Percentiles rank a stretch among this genome's conserved stretches.
Evolutionary conservation across 306 rosid species (phyloP).

Genomic region (Trifolium repens): DNA sequence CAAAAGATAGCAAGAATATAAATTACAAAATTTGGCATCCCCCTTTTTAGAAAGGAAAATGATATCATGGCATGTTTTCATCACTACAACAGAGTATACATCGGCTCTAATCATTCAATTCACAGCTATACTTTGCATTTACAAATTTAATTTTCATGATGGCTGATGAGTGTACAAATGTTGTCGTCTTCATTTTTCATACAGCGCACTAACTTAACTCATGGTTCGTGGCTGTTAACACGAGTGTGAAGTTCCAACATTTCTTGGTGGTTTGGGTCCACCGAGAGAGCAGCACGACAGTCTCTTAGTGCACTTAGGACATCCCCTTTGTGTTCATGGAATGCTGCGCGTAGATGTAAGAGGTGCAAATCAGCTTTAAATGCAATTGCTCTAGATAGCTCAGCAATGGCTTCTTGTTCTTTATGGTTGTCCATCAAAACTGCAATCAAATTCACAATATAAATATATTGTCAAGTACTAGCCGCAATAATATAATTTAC

Average conservation of each 20-base stretch:
- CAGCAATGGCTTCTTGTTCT: conserved; percentile 83
- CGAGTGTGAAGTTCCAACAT: conserved; percentile 93
- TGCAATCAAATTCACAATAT: conserved; percentile 42
- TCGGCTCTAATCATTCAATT: not conserved
- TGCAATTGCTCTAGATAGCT: conserved; percentile 82
- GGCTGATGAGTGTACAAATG: conserved; percentile 24
- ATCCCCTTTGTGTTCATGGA: conserved; percentile 87
- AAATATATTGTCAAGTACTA: not conserved
- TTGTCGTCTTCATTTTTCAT: conserved; percentile 7
- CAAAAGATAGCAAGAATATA: conserved; percentile 22
- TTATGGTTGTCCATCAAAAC: conserved; percentile 87
- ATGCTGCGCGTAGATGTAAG: conserved; percentile 87
- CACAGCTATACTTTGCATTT: conserved; percentile 37
- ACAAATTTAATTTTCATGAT: conserved; percentile 33
- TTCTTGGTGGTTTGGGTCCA: conserved; percentile 92
- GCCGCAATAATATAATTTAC: not conserved
- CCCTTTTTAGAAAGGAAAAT: conserved; percentile 14
- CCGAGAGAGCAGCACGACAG: conserved; percentile 94
- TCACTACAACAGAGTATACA: not conserved
- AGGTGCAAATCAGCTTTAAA: conserved; percentile 95
- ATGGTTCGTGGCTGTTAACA: conserved; percentile 86
- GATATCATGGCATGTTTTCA: conserved; percentile 17
- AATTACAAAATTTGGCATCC: conserved; percentile 37
- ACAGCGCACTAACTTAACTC: conserved; percentile 28
- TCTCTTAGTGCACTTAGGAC: conserved; percentile 78